phyloP scores from a whole-genome alignment of 257 asterid genomes.

The Cinchona pubescens region DNA sequence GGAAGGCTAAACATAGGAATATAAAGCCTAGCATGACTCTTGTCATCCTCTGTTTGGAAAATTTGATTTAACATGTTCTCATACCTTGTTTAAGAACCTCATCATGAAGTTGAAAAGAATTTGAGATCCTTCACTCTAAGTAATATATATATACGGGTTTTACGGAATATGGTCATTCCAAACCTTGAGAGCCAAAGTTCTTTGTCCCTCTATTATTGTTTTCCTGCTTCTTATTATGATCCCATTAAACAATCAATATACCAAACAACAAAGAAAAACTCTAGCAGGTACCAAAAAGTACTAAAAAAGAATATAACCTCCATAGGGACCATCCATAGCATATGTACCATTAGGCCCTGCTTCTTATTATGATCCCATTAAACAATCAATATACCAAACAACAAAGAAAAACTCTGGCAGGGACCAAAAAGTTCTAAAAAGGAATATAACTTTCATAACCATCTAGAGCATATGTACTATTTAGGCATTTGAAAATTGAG shows the following conservation, averaged over 20 bases:
- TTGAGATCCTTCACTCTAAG: neutral
- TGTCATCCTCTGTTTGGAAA: neutral
- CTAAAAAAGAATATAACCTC: neutral
- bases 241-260: neutral
- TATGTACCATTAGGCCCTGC: neutral
- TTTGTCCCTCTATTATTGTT: neutral
- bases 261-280: neutral
- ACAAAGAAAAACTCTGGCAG: slow-evolving; percentile 17
- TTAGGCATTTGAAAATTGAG: neutral
- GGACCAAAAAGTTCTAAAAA: neutral
- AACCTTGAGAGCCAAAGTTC: neutral
- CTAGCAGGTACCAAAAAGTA: neutral
- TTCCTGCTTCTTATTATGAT: neutral
- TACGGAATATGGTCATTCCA: neutral
- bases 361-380: neutral
- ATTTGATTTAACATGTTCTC: neutral
- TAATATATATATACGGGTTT: neutral
- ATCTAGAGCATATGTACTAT: neutral
- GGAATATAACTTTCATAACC: neutral
- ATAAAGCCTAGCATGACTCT: neutral
- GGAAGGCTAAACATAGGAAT: neutral
- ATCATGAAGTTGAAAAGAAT: too few species aligned
- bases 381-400: neutral
- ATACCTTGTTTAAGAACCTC: neutral
- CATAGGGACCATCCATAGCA: neutral